Conservation (phyloP, 1,284 basidiomycete genomes). For the Earliella scabrosa region DNA sequence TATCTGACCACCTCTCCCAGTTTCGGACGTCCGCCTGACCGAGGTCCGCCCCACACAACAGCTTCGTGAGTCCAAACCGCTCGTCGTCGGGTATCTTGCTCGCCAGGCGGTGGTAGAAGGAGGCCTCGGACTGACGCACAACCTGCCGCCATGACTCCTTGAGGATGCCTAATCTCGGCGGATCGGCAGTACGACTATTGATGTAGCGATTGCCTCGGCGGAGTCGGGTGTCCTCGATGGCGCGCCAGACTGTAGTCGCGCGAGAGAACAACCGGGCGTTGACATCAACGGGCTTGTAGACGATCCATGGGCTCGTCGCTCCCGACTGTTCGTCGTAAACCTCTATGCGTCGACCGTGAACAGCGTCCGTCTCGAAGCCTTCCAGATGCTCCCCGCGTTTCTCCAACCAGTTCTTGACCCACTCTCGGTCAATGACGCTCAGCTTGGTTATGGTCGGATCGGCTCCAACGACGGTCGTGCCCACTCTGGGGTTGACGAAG, state of each 20-base stretch:
- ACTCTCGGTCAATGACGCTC: not conserved
- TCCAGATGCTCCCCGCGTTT: not conserved
- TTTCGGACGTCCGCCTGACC: slow-evolving; percentile 7
- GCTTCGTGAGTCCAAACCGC: not conserved
- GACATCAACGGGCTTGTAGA: slow-evolving; percentile 10
- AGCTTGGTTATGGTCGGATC: slow-evolving; percentile 11
- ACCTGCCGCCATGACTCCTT: slow-evolving; percentile 24
- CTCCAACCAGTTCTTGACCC: not conserved
- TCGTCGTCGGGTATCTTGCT: not conserved
- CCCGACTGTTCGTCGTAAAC: slow-evolving; percentile 1
- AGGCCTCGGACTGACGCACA: not conserved
- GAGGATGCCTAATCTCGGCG: not conserved
- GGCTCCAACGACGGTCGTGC: slow-evolving; percentile 9
- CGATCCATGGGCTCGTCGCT: not conserved
- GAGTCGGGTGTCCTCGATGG: slow-evolving; percentile 6
- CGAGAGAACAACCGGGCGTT: slow-evolving; percentile 21
- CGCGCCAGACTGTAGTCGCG: slow-evolving; percentile 16
- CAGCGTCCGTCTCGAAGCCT: too few species aligned
- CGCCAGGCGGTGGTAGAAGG: slow-evolving; percentile 13
- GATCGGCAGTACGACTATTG: not conserved
- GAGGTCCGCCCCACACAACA: slow-evolving; percentile 8
- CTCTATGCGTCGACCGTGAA: not conserved
- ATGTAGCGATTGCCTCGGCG: too few species aligned
- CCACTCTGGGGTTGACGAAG: slow-evolving; percentile 15
- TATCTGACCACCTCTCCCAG: not conserved